Percentiles rank a stretch among this genome's conserved stretches.
Conservation (phyloP, 352 stramenopile genomes). For the Ophiocytium majus region DNA sequence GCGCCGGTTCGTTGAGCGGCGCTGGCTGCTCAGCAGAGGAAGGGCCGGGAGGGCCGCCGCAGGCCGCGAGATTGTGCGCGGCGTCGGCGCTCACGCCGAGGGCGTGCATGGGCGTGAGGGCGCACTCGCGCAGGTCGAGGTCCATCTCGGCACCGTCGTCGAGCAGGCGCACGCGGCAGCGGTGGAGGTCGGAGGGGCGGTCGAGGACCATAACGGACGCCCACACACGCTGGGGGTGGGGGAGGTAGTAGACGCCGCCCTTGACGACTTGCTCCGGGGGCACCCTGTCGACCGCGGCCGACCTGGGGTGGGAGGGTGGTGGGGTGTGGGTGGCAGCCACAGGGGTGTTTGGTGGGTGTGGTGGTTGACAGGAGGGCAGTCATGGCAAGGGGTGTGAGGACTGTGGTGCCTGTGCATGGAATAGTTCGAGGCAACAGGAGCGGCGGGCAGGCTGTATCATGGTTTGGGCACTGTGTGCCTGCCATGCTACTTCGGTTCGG, state of each 20-base stretch:
- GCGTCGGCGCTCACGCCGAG: background rate
- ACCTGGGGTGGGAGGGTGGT: no score
- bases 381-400: no score
- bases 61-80: background rate
- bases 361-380: no score
- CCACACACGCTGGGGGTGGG: slow-evolving; percentile 15
- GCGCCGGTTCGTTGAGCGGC: background rate
- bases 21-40: background rate
- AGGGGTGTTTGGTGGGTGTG: no score
- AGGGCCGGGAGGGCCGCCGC: background rate
- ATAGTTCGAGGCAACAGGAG: no score
- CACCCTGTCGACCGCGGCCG: background rate
- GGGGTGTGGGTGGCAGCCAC: no score
- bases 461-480: no score
- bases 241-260: slow-evolving; percentile 7
- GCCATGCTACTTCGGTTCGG: no score
- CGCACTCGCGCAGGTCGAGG: slow-evolving; percentile 11
- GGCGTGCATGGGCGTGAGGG: slow-evolving; percentile 9
- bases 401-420: no score
- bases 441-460: no score
- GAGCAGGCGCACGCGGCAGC: slow-evolving; percentile 1
- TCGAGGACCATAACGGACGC: slow-evolving; percentile 8
- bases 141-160: slow-evolving; percentile 10
- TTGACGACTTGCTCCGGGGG: background rate
- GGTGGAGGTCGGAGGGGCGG: background rate